Evolutionary conservation across 73 alveolate species (phyloP).

Genomic region (Paramecium sexaurelia): DNA sequence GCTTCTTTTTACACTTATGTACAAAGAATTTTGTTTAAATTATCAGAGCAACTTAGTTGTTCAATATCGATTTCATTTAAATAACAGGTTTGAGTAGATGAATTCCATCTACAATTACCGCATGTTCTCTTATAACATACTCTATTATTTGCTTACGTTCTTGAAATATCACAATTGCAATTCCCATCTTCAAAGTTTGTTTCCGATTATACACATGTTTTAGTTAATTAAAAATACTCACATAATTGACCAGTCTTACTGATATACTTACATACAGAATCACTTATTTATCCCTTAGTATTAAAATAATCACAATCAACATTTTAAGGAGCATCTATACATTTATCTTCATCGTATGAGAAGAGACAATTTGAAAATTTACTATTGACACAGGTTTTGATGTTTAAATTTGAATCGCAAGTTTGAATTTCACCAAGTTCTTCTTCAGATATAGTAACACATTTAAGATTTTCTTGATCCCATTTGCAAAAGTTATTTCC

Average conservation of each 20-base stretch:
- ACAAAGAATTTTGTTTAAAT: background rate
- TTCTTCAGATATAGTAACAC: background rate
- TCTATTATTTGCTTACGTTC: background rate
- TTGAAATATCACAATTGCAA: background rate
- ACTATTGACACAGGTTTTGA: background rate
- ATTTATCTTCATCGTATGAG: background rate
- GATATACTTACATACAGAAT: background rate
- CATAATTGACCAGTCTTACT: background rate
- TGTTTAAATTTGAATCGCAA: background rate
- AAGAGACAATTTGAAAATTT: background rate
- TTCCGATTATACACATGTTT: background rate
- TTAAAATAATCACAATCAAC: background rate
- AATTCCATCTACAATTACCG: background rate
- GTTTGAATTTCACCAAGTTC: background rate
- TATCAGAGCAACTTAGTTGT: background rate
- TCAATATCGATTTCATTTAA: background rate
- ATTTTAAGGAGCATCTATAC: background rate
- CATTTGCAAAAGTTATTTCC: background rate
- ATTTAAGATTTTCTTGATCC: background rate
- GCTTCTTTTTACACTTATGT: background rate
- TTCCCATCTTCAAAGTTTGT: background rate
- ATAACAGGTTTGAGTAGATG: background rate
- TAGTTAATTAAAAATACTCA: background rate
- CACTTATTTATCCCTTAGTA: background rate
- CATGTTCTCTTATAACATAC: background rate